phyloP scores from a whole-genome alignment of 2,329 filamentous ascomycete species.

The Cercospora zeina region DNA sequence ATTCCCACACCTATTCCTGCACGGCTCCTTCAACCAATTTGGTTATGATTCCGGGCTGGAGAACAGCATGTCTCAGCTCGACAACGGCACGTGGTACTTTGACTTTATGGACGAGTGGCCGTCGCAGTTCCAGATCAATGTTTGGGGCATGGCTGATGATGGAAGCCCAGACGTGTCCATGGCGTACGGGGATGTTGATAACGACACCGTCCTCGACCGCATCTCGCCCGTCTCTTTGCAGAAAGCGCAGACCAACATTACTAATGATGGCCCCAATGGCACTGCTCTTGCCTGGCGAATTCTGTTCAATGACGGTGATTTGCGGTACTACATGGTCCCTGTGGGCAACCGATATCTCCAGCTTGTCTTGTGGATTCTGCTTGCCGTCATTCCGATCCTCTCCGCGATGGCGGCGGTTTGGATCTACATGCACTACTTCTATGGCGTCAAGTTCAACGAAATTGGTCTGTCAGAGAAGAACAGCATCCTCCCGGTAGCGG shows the following conservation, averaged over 20 bases:
- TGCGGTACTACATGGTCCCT: conserved; percentile 55
- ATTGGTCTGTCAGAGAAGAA: conserved; percentile 56
- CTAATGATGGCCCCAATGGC: conserved; percentile 52
- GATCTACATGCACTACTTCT: conserved; percentile 62
- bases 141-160: conserved; percentile 67
- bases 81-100: conserved; percentile 57
- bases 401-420: conserved; percentile 55
- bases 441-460: conserved; percentile 64
- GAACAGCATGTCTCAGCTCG: conserved; percentile 54
- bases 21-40: conserved; percentile 64
- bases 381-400: conserved; percentile 56
- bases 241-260: conserved; percentile 60
- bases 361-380: conserved; percentile 56
- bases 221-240: conserved; percentile 61
- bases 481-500: conserved; percentile 36
- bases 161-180: conserved; percentile 61
- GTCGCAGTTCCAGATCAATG: conserved; percentile 61
- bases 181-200: conserved; percentile 63
- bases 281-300: conserved; percentile 60
- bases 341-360: conserved; percentile 57
- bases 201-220: conserved; percentile 61
- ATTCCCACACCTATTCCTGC: conserved; percentile 63
- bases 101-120: conserved; percentile 66
- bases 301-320: conserved; percentile 56
- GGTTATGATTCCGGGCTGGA: conserved; percentile 62